Conservation (phyloP, 192 early-diverging fungal species). For the Lunasporangiospora selenospora region DNA sequence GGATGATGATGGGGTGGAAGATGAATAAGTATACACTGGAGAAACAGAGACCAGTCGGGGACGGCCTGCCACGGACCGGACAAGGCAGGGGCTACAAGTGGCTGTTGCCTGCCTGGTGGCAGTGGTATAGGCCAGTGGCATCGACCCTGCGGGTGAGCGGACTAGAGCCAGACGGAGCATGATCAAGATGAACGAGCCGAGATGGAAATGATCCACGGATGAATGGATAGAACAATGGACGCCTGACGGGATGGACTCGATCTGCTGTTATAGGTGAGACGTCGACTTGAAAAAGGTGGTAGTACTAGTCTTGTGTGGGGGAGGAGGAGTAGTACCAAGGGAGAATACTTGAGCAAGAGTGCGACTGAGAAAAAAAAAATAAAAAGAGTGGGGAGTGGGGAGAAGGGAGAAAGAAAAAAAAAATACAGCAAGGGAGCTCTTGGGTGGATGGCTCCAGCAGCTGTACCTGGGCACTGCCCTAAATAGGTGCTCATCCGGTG, state of each 20-base stretch:
- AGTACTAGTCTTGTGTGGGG: too few species aligned
- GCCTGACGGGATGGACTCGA: too few species aligned
- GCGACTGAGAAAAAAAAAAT: not conserved
- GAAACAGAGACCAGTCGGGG: not conserved
- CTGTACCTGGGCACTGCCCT: not conserved
- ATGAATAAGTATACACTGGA: not conserved
- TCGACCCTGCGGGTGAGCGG: too few species aligned
- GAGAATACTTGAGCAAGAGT: not conserved
- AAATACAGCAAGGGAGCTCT: not conserved
- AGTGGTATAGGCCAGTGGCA: too few species aligned
- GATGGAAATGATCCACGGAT: too few species aligned
- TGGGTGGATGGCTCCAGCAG: not conserved
- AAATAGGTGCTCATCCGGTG: not conserved
- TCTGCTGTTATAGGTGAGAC: not conserved
- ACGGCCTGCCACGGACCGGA: not conserved
- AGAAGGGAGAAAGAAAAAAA: not conserved
- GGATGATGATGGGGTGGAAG: not conserved
- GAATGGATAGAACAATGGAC: too few species aligned
- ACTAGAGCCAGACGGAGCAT: too few species aligned
- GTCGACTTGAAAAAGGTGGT: conserved; percentile 5
- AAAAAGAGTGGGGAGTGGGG: not conserved
- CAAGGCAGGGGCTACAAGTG: conserved; percentile 18
- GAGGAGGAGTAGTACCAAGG: not conserved
- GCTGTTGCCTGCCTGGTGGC: too few species aligned
- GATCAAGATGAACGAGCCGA: too few species aligned